Evolutionary conservation across 495 filamentous ascomycete species (phyloP), one percentile per base, ranked within the genome.

Genomic region (Rostrohypoxylon terebratum): DNA sequence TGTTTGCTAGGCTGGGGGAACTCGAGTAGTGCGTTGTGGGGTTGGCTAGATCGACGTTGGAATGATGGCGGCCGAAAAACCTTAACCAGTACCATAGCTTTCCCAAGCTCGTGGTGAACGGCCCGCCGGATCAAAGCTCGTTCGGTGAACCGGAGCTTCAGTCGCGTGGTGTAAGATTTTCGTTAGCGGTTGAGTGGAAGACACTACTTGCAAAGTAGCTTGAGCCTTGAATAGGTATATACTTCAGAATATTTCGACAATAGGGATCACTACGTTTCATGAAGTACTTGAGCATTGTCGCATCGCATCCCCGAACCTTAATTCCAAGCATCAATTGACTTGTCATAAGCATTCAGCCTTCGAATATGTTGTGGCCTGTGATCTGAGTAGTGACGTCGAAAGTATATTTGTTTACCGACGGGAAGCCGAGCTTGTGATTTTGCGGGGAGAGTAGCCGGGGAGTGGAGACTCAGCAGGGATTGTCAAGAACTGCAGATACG

Each of bases 381-480:
- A 66, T 71, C 63, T 45, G 57, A 67, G 57, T 34, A 53, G 74
- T 78, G 76, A 78, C 76, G 74, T 78, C 68, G 74, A 51, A 66
- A 73, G 57, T 13, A 34, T 53, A 51, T 57, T 21, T 55, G 57
- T 75, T 77, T 75, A 72, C 83, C 83, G 83, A 83, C 75, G 70
- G 74, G 71, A 73, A 80, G 81, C 81, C 82, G 82, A 84, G 83
- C 83, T 84, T 85, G 83, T 86, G 83, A 86, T 81, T 79, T 81
- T 84, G 83, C 82, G 83, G 83, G 83, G 83, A 71, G 71, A 51
- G 34, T 34, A 59, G 50, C 62, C 54, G 66, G 66, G 65, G 66
- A 63, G 61, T 25, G 23, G 47, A 65, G 57, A 65, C 54, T 61
- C 44, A 60, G 48, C 65, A 69, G 57, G 71, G 71, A 65, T 64